A percentile compares a stretch with the other conserved stretches of the same genome.
These are phyloP conservation scores for Ophiorrhiza pumila DNA, from an alignment of 257 asterid species.

Conservation along the genomic window DNA sequence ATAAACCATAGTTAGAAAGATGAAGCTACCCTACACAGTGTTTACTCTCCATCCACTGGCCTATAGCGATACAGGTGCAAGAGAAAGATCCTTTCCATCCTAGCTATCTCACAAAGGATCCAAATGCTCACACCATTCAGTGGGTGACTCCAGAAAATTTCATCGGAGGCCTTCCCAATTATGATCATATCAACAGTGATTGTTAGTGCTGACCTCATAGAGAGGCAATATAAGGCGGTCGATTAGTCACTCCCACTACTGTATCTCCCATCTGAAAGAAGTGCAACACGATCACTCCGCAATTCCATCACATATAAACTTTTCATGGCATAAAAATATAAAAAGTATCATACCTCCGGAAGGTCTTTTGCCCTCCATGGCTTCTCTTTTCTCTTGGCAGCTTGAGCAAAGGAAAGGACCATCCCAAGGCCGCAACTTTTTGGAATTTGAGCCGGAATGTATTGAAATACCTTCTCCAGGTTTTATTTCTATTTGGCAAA, in stretches of 20 bases:
- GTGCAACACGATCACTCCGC: constrained; percentile 15
- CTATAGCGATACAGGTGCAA: constrained; percentile 26
- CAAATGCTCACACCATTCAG: constrained; percentile 27
- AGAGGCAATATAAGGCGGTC: constrained; percentile 15
- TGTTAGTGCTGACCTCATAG: constrained; percentile 21
- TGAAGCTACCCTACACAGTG: constrained; percentile 32
- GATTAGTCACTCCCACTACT: constrained; percentile 78
- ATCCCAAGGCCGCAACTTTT: constrained; percentile 88
- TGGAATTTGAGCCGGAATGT: constrained; percentile 52
- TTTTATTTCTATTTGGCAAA: constrained; percentile 89
- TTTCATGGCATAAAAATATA: constrained; percentile 5
- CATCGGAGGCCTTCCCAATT: constrained; percentile 35
- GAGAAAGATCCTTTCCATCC: constrained; percentile 28
- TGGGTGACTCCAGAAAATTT: constrained; percentile 21
- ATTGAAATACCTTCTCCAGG: constrained; percentile 93
- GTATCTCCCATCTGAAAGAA: constrained; percentile 60
- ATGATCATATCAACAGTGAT: constrained; percentile 23
- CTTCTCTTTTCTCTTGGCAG: constrained; percentile 95
- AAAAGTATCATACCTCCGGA: constrained; percentile 57
- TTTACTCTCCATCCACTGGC: constrained; percentile 29
- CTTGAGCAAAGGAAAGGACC: constrained; percentile 93
- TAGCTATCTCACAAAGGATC: constrained; percentile 48
- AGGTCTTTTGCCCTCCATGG: constrained; percentile 93
- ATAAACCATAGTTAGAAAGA: constrained; percentile 25
- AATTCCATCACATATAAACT: constrained; percentile 8